phyloP scores from a whole-genome alignment of 192 early-diverging fungal species.

The Diversispora eburnea region DNA sequence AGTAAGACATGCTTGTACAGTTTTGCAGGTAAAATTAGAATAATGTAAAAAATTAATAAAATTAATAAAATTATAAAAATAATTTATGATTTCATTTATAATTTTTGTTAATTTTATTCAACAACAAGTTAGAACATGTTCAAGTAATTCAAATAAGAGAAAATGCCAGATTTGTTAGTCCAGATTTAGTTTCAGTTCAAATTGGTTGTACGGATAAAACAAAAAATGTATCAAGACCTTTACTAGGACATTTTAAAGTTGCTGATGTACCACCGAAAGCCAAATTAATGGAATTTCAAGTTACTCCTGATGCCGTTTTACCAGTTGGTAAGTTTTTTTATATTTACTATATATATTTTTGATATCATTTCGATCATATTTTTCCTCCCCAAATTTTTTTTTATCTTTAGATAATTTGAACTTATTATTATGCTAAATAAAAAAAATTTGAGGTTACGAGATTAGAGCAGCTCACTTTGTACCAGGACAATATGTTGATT shows the following conservation, averaged over 20 bases:
- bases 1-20: conserved; percentile 81
- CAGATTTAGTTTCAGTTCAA: conserved; percentile 60
- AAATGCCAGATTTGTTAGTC: conserved; percentile 37
- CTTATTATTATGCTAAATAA: too few species aligned
- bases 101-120: background rate
- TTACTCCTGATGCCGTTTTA: conserved; percentile 81
- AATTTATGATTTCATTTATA: background rate
- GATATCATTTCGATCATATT: too few species aligned
- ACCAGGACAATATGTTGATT: conserved; percentile 93
- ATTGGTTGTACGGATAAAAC: conserved; percentile 60
- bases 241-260: conserved; percentile 71
- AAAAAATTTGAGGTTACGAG: conserved; percentile 46
- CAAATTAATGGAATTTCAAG: conserved; percentile 76
- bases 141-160: conserved; percentile 60
- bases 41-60: background rate
- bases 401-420: too few species aligned
- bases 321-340: conserved; percentile 50
- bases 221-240: conserved; percentile 66
- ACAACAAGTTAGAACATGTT: conserved; percentile 62
- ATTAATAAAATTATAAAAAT: background rate
- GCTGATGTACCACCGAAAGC: conserved; percentile 73
- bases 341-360: background rate
- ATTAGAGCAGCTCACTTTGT: conserved; percentile 87
- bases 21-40: conserved; percentile 62
- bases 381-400: too few species aligned